Evolutionary conservation across 1,139 yeast genomes (phyloP).

Genomic region (Diutina scorzettiae): DNA sequence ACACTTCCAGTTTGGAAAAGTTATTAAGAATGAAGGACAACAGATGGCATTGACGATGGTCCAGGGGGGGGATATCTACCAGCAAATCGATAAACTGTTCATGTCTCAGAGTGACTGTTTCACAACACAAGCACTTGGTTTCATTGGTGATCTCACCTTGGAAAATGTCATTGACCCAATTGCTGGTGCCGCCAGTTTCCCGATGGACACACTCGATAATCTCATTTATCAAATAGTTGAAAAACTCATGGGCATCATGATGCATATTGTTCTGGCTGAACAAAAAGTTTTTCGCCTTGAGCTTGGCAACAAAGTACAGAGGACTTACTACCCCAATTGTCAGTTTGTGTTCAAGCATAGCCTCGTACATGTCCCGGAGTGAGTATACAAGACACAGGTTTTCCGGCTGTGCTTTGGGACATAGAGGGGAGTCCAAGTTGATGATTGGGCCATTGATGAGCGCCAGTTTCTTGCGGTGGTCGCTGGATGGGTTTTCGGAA

Average conservation of each 20-base stretch:
- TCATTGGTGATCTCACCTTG: slow-evolving; percentile 82
- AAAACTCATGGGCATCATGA: slow-evolving; percentile 96
- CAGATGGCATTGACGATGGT: slow-evolving; percentile 37
- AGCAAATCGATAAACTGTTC: slow-evolving; percentile 83
- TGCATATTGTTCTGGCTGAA: slow-evolving; percentile 85
- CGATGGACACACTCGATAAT: slow-evolving; percentile 58
- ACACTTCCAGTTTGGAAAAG: slow-evolving; percentile 76
- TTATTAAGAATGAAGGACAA: slow-evolving; percentile 66
- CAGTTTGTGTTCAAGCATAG: slow-evolving; percentile 61
- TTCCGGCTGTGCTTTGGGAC: slow-evolving; percentile 26
- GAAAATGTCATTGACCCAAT: slow-evolving; percentile 62
- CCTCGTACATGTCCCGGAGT: slow-evolving; percentile 74
- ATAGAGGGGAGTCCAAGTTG: slow-evolving; percentile 60
- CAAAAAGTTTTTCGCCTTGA: slow-evolving; percentile 72
- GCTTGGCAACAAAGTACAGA: slow-evolving; percentile 51
- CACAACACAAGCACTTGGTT: slow-evolving; percentile 85
- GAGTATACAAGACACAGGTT: slow-evolving; percentile 51
- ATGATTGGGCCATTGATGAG: slow-evolving; percentile 73
- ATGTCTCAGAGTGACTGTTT: slow-evolving; percentile 70
- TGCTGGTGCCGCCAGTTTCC: slow-evolving; percentile 20
- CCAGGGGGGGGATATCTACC: slow-evolving; percentile 65
- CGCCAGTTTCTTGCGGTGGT: slow-evolving; percentile 73
- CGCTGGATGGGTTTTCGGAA: slow-evolving; percentile 47
- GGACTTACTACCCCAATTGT: slow-evolving; percentile 84
- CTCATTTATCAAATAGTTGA: slow-evolving; percentile 75